phyloP scores from a whole-genome alignment of 257 asterid genomes.

The Solanum medicagineum region DNA sequence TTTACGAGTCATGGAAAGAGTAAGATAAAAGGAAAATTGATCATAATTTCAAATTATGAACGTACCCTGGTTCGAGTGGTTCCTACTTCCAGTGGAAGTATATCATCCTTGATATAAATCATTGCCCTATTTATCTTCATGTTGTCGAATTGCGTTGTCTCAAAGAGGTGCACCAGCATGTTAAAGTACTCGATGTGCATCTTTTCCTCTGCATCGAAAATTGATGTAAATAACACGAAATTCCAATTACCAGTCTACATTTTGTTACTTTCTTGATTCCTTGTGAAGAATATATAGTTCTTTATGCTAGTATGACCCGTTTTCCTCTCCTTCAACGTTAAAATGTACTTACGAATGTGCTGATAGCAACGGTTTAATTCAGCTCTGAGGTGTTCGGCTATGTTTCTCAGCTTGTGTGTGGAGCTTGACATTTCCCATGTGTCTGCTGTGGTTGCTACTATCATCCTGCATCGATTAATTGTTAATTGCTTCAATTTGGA shows the following conservation, averaged over 20 bases:
- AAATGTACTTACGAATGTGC: constrained; percentile 31
- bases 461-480: constrained; percentile 23
- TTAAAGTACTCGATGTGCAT: constrained; percentile 42
- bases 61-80: constrained; percentile 34
- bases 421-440: constrained; percentile 69
- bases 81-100: constrained; percentile 45
- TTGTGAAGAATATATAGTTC: not conserved
- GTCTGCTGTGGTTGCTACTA: constrained; percentile 30
- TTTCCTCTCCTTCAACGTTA: not conserved
- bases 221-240: not conserved
- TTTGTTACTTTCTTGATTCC: not conserved
- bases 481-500: not conserved
- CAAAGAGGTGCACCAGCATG: constrained; percentile 40
- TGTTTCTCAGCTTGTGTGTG: constrained; percentile 38
- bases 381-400: constrained; percentile 38
- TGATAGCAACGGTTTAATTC: constrained; percentile 44
- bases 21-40: not conserved
- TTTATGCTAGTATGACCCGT: no score
- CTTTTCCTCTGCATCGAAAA: constrained; percentile 35
- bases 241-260: not conserved
- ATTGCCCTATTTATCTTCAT: constrained; percentile 43
- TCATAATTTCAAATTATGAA: not conserved
- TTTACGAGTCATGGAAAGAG: constrained; percentile 19
- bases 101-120: constrained; percentile 41
- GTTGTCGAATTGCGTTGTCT: constrained; percentile 53